Conservation (phyloP, 257 asterid genomes). For the Solanum virginianum region DNA sequence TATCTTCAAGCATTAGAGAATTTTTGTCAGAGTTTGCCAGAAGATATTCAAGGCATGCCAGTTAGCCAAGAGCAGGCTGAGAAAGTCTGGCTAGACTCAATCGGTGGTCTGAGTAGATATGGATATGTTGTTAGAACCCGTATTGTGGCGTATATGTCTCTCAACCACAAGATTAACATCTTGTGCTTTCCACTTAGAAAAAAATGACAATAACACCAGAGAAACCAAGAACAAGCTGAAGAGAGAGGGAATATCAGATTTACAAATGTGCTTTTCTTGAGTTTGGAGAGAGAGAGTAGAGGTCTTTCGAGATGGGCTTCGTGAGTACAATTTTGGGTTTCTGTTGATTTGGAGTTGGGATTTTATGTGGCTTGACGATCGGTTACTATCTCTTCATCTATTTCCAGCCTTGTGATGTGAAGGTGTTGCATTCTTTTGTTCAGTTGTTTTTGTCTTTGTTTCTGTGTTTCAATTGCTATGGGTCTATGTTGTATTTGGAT, state of each 20-base stretch:
- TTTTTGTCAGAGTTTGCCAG: too few relatives aligned
- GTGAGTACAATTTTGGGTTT: constrained; percentile 55
- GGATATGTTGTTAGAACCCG: too few relatives aligned
- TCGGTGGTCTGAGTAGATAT: too few relatives aligned
- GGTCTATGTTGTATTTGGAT: neutral
- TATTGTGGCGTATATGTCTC: too few relatives aligned
- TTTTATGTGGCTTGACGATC: constrained; percentile 26
- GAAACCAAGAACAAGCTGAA: too few relatives aligned
- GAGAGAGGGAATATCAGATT: neutral
- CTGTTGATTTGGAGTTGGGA: constrained; percentile 86
- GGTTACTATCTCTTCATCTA: constrained; percentile 49
- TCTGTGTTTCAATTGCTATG: neutral
- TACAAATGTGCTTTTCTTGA: neutral
- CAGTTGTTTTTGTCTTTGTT: neutral
- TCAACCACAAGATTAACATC: too few relatives aligned
- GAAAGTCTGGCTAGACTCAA: too few relatives aligned
- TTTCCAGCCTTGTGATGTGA: constrained; percentile 72
- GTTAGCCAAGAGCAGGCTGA: too few relatives aligned
- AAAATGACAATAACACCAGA: too few relatives aligned
- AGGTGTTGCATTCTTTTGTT: constrained; percentile 29
- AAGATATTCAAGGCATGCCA: too few relatives aligned
- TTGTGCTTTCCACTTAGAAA: too few relatives aligned
- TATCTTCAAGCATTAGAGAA: too few relatives aligned
- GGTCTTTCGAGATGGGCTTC: constrained; percentile 50
- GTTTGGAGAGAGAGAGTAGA: neutral